Evolutionary conservation across 306 rosid genomes (phyloP), one percentile per base, ranked within the genome.

Genomic region (Calophaca sinica): DNA sequence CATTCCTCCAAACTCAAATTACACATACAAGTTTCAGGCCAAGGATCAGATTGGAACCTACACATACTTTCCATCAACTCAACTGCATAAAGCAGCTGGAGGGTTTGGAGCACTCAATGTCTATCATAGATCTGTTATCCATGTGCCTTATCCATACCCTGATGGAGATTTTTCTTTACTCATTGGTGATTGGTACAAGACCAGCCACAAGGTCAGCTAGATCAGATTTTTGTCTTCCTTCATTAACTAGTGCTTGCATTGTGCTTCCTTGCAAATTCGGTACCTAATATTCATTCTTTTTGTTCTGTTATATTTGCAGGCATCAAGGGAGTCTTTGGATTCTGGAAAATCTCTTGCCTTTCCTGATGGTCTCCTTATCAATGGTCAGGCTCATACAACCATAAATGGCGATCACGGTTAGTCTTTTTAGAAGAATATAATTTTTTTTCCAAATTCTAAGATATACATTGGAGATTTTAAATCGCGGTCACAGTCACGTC

Each of bases 11-110:
- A 94, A 92, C 86, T 75, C 97, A 71, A 94, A 94, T 79, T 94
- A 80, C 84, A 92, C 97, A 52, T 94, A 92, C 91, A 85, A 84
- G 80, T 88, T 94, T 79, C 97, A 94, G 75, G 32, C 96, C 42
- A 94, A 94, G 82, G 99, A 94, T 80, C 99, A 94, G 83, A 92
- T 94, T 50, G 99, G 99, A 73, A 74, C 92, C 51, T 94, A 41
- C 82, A 76, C 92, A 33, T 94, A 94, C 83, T 92, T 94, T 76
- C 96, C 99, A 73, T 90, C 99, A 79, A 89, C 96, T 73, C 88
- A 75, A 29, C 76, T 94, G 51, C 97, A 92, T 81, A 90, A 72
- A 88, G 97, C 97, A 70, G 92, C 96, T 35, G 99, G 99, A 75
- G 99, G 88, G 12, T 94, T 85, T 70, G 99, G 99, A 57, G 99